Evolutionary conservation across 2,329 filamentous ascomycete genomes (phyloP), one percentile per base, ranked within the genome.

Genomic region (Ambrosiella xylebori): DNA sequence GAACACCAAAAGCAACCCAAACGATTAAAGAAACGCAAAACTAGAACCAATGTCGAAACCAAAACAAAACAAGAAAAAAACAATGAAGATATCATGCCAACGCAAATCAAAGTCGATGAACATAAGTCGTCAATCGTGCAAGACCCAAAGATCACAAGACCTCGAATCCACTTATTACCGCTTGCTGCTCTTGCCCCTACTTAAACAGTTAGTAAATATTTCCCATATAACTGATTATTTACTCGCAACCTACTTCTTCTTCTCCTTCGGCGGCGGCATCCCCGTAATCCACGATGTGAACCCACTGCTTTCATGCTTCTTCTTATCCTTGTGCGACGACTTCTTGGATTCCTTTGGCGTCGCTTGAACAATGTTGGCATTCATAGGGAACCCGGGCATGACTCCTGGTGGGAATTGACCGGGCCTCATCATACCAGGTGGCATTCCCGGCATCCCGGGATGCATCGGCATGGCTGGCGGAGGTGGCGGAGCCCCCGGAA

Each of bases 111-210:
- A 27, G 27, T 27, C 27, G 27, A 27, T 27, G 27, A 27, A 27
- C 27, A 27, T 27, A 59, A 63, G 62, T 59, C 62, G 58, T 63
- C 59, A 62, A 65, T 61, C 63, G 62, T 57, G 27, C 27, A 27
- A 27, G 27, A 27, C 3, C 27, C 27, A 27, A 54, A 53, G 52
- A 58, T 39, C 39, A 19, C 7, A 39, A 56, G 15, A 60, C 62
- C 62, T 60, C 58, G 47, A 52, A 27, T 52, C 15, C 52, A 35
- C 51, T 40, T 61, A 52, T 50, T 38, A 51, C 54, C 13, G 47
- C 47, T 51, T 49, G 17, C 13, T 49, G 17, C 35, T 27, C 27
- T 27, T 27, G 27, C 27, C 4, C 27, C 27, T 27, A 27, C 27
- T 27, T 27, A 13, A 52, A 19, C 19, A 7, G 15, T 9, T 51